Evolutionary conservation across 208 protist genomes (phyloP).

Genomic region (Trichomonas tenax): DNA sequence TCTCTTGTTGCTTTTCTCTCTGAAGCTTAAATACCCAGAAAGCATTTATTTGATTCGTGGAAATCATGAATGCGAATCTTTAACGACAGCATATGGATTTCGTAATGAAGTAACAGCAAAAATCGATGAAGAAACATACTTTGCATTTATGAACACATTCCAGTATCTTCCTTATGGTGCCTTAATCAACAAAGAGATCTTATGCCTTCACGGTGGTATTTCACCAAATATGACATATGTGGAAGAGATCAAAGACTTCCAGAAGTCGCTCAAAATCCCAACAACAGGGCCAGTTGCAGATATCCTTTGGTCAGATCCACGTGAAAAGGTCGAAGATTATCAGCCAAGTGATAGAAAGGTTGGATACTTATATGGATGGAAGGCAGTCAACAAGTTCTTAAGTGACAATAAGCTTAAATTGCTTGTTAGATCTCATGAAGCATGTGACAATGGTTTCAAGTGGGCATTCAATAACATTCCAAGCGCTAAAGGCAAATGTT

Average conservation of each 20-base stretch:
- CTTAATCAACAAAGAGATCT: conserved; percentile 40
- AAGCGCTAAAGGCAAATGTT: no score
- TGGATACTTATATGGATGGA: not conserved
- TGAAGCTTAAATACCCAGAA: not conserved
- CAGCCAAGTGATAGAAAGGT: not conserved
- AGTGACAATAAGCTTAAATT: not conserved
- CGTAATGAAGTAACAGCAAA: not conserved
- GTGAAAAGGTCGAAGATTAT: conserved; percentile 25
- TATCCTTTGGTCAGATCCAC: conserved; percentile 36
- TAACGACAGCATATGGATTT: not conserved
- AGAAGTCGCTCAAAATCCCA: conserved; percentile 63
- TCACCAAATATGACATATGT: conserved; percentile 49
- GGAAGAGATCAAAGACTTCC: conserved; percentile 61
- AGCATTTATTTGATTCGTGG: no score
- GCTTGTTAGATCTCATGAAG: not conserved
- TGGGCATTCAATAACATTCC: no score
- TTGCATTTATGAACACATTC: conserved; percentile 38
- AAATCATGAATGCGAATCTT: not conserved
- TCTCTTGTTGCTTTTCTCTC: not conserved
- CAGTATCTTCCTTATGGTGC: conserved; percentile 57
- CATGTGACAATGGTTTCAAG: no score
- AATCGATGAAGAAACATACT: not conserved
- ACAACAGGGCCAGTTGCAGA: conserved; percentile 32
- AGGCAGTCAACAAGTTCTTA: not conserved
- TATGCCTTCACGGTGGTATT: conserved; percentile 59